Conservation (phyloP, 441 rosid species). For the Mallotus repandus region DNA sequence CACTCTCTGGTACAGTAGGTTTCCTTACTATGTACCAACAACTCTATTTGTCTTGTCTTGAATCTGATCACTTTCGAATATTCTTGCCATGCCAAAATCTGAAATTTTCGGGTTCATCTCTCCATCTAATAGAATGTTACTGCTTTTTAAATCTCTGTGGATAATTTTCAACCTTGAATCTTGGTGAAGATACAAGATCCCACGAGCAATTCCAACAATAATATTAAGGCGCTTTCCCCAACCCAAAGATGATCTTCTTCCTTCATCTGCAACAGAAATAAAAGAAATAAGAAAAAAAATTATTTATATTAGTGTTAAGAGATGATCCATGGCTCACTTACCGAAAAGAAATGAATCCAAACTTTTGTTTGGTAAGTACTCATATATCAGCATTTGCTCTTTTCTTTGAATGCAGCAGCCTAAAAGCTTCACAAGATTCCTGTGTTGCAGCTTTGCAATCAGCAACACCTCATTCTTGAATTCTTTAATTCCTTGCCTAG, state of each 20-base stretch:
- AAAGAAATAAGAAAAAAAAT: neutral
- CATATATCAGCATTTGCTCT: constrained; percentile 58
- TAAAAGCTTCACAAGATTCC: constrained; percentile 57
- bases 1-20: no score
- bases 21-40: constrained; percentile 27
- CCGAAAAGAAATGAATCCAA: constrained; percentile 53
- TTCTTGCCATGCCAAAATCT: constrained; percentile 25
- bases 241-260: constrained; percentile 23
- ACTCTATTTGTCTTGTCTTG: constrained; percentile 13
- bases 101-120: constrained; percentile 21
- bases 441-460: constrained; percentile 62
- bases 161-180: constrained; percentile 63
- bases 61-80: constrained; percentile 13
- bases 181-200: constrained; percentile 59
- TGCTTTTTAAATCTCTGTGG: constrained; percentile 62
- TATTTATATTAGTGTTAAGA: neutral
- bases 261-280: constrained; percentile 28
- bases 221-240: constrained; percentile 52
- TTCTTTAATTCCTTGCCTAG: constrained; percentile 58
- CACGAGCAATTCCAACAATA: constrained; percentile 52
- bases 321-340: constrained; percentile 14
- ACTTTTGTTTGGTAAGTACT: constrained; percentile 57
- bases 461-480: constrained; percentile 57
- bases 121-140: constrained; percentile 37
- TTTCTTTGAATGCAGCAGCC: constrained; percentile 54